phyloP scores from a whole-genome alignment of 371 early-diverging fungal species.

The Mucor circinelloides region DNA sequence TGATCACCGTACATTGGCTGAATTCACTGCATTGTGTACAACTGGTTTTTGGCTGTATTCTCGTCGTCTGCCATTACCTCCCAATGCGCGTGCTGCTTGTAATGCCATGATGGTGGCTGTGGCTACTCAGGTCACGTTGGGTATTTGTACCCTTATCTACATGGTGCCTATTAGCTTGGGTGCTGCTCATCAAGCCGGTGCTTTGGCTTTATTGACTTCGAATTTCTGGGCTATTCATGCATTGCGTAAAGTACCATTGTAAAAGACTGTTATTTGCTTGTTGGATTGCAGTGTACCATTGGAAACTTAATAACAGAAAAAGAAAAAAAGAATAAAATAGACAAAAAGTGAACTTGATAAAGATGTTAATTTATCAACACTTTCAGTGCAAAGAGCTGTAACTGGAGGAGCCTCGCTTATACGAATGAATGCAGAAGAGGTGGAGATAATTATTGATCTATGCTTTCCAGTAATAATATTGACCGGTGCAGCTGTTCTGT shows the following conservation, averaged over 20 bases:
- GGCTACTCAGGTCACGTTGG: slow-evolving; percentile 80
- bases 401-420: too few relatives aligned
- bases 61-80: slow-evolving; percentile 73
- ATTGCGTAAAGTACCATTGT: slow-evolving; percentile 62
- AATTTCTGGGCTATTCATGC: slow-evolving; percentile 81
- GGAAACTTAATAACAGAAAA: too few relatives aligned
- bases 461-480: too few relatives aligned
- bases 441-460: too few relatives aligned
- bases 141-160: neutral
- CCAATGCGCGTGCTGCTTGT: slow-evolving; percentile 63
- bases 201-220: slow-evolving; percentile 80
- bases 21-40: slow-evolving; percentile 74
- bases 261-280: too few relatives aligned
- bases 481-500: too few relatives aligned
- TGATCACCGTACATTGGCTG: slow-evolving; percentile 88
- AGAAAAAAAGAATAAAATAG: too few relatives aligned
- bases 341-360: too few relatives aligned
- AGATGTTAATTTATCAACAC: too few relatives aligned
- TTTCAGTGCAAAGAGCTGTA: too few relatives aligned
- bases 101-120: slow-evolving; percentile 76
- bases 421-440: too few relatives aligned
- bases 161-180: slow-evolving; percentile 80
- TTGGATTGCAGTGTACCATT: too few relatives aligned
- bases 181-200: slow-evolving; percentile 94
- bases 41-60: slow-evolving; percentile 73